Percentiles rank a stretch among this genome's conserved stretches.
phyloP scores from a whole-genome alignment of 2,329 filamentous ascomycete species.

The Diaporthe caulivora region DNA sequence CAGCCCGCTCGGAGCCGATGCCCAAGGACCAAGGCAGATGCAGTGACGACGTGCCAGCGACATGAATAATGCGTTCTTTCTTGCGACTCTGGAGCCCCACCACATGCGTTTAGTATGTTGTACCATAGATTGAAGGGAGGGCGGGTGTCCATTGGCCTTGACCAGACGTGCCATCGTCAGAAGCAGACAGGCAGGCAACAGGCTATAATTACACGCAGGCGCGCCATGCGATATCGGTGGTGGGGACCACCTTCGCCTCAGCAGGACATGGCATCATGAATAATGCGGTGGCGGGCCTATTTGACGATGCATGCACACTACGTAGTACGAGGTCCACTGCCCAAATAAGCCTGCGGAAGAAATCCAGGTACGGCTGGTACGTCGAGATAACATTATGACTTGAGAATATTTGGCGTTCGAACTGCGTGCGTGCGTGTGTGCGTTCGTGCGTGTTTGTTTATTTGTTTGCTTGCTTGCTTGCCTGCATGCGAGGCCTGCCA shows the following conservation, averaged over 20 bases:
- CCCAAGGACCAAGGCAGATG: not conserved
- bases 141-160: conserved; percentile 23
- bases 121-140: conserved; percentile 25
- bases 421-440: not conserved
- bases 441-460: not conserved
- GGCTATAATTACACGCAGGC: conserved; percentile 28
- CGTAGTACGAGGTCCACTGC: not conserved
- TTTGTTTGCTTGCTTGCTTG: not conserved
- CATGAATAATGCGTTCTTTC: not conserved
- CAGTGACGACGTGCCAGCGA: not conserved
- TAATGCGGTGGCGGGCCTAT: conserved; percentile 29
- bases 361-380: no score
- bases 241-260: conserved; percentile 17
- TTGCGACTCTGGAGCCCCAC: conserved; percentile 9
- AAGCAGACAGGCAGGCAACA: not conserved
- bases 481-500: not conserved
- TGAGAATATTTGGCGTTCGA: not conserved
- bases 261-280: conserved; percentile 26
- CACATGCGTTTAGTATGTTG: not conserved
- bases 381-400: not conserved
- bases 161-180: conserved; percentile 21
- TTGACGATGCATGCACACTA: conserved; percentile 2
- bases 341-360: not conserved
- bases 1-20: conserved; percentile 22
- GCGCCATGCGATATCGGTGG: conserved; percentile 26